A percentile compares a stretch with the other conserved stretches of the same genome.
Evolutionary conservation across 805 yeast genomes (phyloP).

Genomic region (Maudiozyma serrabonitensis): DNA sequence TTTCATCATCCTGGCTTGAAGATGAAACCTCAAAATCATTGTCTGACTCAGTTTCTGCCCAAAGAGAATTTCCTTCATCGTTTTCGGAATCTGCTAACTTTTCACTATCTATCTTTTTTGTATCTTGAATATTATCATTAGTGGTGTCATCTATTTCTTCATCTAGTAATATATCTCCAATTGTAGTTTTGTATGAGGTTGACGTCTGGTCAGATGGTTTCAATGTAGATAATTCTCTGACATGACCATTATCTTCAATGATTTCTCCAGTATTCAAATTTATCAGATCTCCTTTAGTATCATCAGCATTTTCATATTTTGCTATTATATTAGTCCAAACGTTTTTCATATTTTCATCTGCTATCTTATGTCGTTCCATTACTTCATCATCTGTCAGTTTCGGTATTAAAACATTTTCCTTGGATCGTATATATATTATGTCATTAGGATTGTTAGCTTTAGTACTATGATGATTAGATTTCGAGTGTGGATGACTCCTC

Average conservation of each 20-base stretch:
- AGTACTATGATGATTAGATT: background rate
- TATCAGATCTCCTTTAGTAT: slow-evolving; percentile 49
- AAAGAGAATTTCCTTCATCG: slow-evolving; percentile 1
- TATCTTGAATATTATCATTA: background rate
- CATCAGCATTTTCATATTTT: slow-evolving; percentile 41
- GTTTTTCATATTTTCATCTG: slow-evolving; percentile 28
- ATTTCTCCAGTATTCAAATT: slow-evolving; percentile 58
- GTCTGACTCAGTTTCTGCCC: background rate
- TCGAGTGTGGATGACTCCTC: background rate
- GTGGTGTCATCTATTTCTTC: background rate
- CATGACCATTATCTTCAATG: slow-evolving; percentile 59
- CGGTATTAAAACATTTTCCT: slow-evolving; percentile 25
- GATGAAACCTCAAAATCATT: background rate
- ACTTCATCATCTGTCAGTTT: slow-evolving; percentile 27
- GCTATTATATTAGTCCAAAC: slow-evolving; percentile 46
- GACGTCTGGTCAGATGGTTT: background rate
- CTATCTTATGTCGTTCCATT: slow-evolving; percentile 26
- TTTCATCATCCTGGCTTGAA: background rate
- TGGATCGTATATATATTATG: slow-evolving; percentile 24
- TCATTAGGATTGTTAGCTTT: slow-evolving; percentile 5
- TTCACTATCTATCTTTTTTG: slow-evolving; percentile 1
- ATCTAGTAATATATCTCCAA: slow-evolving; percentile 15
- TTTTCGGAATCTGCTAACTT: slow-evolving; percentile 2
- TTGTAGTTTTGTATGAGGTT: slow-evolving; percentile 16
- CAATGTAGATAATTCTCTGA: slow-evolving; percentile 34